A percentile compares a stretch with the other conserved stretches of the same genome.
phyloP scores from a whole-genome alignment of 768 basidiomycete genomes.

The Boletus speciosus region DNA sequence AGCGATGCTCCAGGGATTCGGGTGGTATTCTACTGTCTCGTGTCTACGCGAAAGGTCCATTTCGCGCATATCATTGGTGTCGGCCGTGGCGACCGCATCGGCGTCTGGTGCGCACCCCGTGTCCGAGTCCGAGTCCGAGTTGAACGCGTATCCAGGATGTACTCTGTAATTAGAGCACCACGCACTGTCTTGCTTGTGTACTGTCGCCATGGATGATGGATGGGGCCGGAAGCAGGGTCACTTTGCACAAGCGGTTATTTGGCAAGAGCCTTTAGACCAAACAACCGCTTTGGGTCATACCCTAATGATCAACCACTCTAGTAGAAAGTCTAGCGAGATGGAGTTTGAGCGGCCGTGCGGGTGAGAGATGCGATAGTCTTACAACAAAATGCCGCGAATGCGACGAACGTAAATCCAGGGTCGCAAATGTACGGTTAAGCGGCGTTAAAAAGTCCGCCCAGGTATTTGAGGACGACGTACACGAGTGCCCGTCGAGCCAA shows the following conservation, averaged over 20 bases:
- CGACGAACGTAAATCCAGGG: background rate
- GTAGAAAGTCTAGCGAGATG: no score
- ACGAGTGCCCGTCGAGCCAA: background rate
- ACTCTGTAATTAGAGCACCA: slow-evolving; percentile 33
- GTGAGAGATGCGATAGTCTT: no score
- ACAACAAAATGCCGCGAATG: no score
- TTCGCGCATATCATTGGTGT: slow-evolving; percentile 38
- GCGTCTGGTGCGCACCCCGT: background rate
- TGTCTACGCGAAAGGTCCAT: slow-evolving; percentile 59
- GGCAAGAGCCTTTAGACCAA: no score
- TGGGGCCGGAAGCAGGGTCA: no score
- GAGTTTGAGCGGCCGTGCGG: no score
- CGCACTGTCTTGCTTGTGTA: background rate
- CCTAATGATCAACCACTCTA: no score
- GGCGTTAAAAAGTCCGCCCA: background rate
- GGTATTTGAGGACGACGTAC: slow-evolving; percentile 1
- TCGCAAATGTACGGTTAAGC: background rate
- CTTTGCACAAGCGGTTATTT: no score
- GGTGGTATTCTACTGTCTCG: slow-evolving; percentile 62
- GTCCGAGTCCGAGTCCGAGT: slow-evolving; percentile 11
- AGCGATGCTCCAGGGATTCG: slow-evolving; percentile 80
- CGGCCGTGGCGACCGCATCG: background rate
- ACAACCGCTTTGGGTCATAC: no score
- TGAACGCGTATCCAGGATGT: slow-evolving; percentile 1
- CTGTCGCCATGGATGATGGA: background rate